Evolutionary conservation across 192 early-diverging fungal species (phyloP), one percentile per base, ranked within the genome.

Genomic region (Entomortierella lignicola): DNA sequence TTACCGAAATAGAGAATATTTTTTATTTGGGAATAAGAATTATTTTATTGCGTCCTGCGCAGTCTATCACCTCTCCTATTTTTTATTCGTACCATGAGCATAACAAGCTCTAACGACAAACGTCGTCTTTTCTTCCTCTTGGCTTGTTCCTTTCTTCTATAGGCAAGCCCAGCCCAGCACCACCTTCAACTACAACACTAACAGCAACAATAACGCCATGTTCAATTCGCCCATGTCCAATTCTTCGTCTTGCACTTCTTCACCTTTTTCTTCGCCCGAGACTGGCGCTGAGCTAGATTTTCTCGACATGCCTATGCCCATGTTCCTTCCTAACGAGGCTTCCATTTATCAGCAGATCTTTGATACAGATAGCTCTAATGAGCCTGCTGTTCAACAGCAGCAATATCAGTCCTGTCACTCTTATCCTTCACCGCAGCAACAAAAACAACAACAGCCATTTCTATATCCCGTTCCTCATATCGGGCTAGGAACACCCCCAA

Each of bases 301-400:
- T 34, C 52, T 79, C 20, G 75, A 79, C 60, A 59, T 79, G 75
- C 67, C 67, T 25, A 59, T 79, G 75, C 67, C 67, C 26, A 70
- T 69, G 62, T 79, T 70, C 63, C 66, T 66, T 55, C 62, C 75
- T 27, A 50, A 44, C 48, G 74, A 77, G 43, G n/a, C 66, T 0
- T 69, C 65, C 0, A 63, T 77, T n/a, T 66, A 65, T 39, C 68
- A 79, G 43, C 75, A 69, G 51, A 53, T 69, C 55, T 56, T 79
- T 23, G 75, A 79, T 55, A 32, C 65, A 41, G 68, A 70, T 29
- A 15, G 56, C 0, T 61, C 63, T 2, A 58, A 37, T 18, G 62
- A 79, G 4, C n/a, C 50, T 2, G 18, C 50, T 11, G 18, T 34
- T 26, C 70, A 72, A 17, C 53, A 54, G 10, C 17, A 63, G 31